These are phyloP conservation scores for Agroathelia rolfsii DNA, from an alignment of 1,284 basidiomycete species.

Conservation along the genomic window DNA sequence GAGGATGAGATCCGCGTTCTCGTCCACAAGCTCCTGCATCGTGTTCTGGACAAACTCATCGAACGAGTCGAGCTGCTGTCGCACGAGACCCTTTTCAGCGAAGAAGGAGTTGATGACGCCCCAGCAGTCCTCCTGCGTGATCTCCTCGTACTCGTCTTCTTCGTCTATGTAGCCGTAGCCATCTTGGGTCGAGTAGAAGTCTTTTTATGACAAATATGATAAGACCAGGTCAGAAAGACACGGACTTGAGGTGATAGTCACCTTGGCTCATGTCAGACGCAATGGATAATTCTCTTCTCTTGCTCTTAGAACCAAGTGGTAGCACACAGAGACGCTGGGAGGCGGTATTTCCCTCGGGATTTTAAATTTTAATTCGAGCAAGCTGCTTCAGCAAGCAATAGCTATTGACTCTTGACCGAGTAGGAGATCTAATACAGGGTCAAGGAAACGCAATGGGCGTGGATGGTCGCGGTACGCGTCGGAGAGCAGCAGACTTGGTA, in stretches of 20 bases:
- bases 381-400: no score
- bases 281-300: no score
- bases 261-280: slow-evolving; percentile 28
- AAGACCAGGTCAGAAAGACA: slow-evolving; percentile 12
- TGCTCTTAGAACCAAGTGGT: no score
- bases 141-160: slow-evolving; percentile 62
- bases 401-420: no score
- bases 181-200: slow-evolving; percentile 37
- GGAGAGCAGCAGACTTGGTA: no score
- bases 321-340: no score
- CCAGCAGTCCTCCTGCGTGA: slow-evolving; percentile 94
- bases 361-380: no score
- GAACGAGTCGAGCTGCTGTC: slow-evolving; percentile 96
- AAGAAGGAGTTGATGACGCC: slow-evolving; percentile 95
- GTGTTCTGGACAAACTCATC: slow-evolving; percentile 99
- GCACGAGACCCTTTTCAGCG: slow-evolving; percentile 93
- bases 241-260: slow-evolving; percentile 23
- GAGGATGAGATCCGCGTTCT: slow-evolving; percentile 87
- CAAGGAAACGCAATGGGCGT: no score
- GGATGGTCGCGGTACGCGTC: no score
- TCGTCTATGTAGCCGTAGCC: slow-evolving; percentile 51
- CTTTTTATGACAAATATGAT: slow-evolving; percentile 21
- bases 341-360: no score
- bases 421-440: no score
- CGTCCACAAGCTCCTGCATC: slow-evolving; percentile 99